Evolutionary conservation across 805 yeast species (phyloP), one percentile per base, ranked within the genome.

Genomic region (Wickerhamomyces hampshirensis): DNA sequence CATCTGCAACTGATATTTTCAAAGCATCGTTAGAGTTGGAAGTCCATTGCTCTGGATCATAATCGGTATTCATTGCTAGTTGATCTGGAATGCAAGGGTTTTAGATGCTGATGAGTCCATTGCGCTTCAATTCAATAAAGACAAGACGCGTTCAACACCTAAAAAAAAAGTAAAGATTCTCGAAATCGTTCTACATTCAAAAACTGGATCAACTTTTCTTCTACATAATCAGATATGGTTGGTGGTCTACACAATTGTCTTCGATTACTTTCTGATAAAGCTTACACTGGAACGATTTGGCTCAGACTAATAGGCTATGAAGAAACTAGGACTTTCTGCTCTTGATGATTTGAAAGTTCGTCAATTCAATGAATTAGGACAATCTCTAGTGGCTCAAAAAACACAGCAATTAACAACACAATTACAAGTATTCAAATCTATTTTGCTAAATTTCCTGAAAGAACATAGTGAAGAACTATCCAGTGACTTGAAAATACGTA

Each of bases 1-100:
- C 68, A 40, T 75, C 80, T 5, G 83, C 84, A 30, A 80, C 53
- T 4, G 75, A 76, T 6, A 87, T 55, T 31, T 71, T 67, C 13
- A 84, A 59, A 0, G 77, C 81, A 11, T 82, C 84, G 42, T 81
- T 87, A 33, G 94, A 74, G 2, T 85, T 76, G 6, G 62, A 55
- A 0, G 91, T 82, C 95, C 95, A 88, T 11, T 69, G 62, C 44
- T 80, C 87, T 4, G 88, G 86, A 36, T 71, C 69, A 39, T 73
- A 67, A 36, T 71, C 70, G 35, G 71, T 65, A 4, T 60, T 50
- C 59, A 54, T 55, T 13, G 7, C 30, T 23, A 6, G 23, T n/a
- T 18, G 17, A 19, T 14, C 8, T n/a, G n/a, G n/a, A n/a, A n/a
- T n/a, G n/a, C n/a, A n/a, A n/a, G n/a, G n/a, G n/a, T n/a, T n/a